phyloP scores from a whole-genome alignment of 164 flowering plant species.

The Chimonanthus salicifolius region DNA sequence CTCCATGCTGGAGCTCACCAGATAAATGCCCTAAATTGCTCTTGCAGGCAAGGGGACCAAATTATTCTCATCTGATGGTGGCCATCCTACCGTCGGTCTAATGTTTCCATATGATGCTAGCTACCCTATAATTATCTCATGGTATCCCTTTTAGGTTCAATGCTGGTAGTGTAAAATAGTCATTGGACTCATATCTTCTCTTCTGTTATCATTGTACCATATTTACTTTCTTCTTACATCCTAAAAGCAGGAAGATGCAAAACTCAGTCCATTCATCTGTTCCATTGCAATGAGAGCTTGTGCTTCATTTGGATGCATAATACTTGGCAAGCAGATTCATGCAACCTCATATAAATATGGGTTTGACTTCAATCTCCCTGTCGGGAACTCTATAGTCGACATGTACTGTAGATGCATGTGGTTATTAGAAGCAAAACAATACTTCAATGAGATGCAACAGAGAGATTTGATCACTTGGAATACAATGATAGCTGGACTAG shows the following conservation, averaged over 20 bases:
- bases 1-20: neutral
- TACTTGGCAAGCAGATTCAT: constrained; percentile 64
- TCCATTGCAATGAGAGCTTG: constrained; percentile 81
- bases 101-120: neutral
- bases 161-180: neutral
- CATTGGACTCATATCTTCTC: neutral
- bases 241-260: constrained; percentile 53
- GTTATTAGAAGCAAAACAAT: constrained; percentile 51
- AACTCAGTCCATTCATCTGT: constrained; percentile 48
- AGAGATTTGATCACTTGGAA: constrained; percentile 83
- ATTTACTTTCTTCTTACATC: neutral
- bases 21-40: neutral
- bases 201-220: neutral
- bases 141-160: neutral
- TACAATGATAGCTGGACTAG: constrained; percentile 72
- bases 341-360: constrained; percentile 49
- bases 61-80: neutral
- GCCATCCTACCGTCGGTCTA: neutral
- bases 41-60: neutral
- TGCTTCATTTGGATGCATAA: constrained; percentile 43
- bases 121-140: no score
- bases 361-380: constrained; percentile 47
- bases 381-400: constrained; percentile 75
- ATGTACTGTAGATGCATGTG: constrained; percentile 71
- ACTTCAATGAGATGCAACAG: constrained; percentile 47